A percentile compares a stretch with the other conserved stretches of the same genome.
phyloP scores from a whole-genome alignment of 768 basidiomycete species.

The Lactarius sp. region DNA sequence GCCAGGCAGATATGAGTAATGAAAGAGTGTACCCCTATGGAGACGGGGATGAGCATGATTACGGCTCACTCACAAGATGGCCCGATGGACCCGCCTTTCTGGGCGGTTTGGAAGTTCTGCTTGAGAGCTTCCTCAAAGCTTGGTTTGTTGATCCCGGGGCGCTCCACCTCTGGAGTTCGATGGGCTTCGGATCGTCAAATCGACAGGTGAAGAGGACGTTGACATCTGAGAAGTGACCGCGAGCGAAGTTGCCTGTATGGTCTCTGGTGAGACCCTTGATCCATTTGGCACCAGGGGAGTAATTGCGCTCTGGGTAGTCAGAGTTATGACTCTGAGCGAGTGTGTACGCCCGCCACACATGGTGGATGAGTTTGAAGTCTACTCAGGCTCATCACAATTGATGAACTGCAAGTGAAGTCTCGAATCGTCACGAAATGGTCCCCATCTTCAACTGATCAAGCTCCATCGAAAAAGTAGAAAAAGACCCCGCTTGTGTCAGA shows the following conservation, averaged over 20 bases:
- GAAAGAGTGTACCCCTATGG: constrained; percentile 15
- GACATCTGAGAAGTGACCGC: no score
- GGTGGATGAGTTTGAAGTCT: background rate
- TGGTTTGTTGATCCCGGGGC: constrained; percentile 85
- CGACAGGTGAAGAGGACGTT: no score
- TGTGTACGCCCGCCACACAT: constrained; percentile 14
- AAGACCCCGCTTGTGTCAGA: background rate
- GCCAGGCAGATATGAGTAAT: background rate
- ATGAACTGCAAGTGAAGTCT: background rate
- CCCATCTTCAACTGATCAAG: background rate
- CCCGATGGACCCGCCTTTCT: constrained; percentile 89
- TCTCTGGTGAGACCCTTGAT: no score
- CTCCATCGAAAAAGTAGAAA: constrained; percentile 11
- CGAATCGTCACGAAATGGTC: constrained; percentile 4
- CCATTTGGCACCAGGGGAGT: constrained; percentile 30
- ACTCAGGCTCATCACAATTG: no score
- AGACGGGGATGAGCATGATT: constrained; percentile 3
- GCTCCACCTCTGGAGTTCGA: constrained; percentile 86
- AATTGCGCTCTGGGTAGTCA: no score
- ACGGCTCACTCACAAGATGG: constrained; percentile 74
- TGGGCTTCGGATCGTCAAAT: constrained; percentile 48
- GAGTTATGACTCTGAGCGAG: background rate
- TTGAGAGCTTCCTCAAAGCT: constrained; percentile 49
- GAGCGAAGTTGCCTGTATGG: no score
- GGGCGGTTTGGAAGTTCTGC: constrained; percentile 61